Percentiles rank a stretch among this genome's conserved stretches.
Evolutionary conservation across 164 flowering plant genomes (phyloP).

Genomic region (Macadamia tetraphylla): DNA sequence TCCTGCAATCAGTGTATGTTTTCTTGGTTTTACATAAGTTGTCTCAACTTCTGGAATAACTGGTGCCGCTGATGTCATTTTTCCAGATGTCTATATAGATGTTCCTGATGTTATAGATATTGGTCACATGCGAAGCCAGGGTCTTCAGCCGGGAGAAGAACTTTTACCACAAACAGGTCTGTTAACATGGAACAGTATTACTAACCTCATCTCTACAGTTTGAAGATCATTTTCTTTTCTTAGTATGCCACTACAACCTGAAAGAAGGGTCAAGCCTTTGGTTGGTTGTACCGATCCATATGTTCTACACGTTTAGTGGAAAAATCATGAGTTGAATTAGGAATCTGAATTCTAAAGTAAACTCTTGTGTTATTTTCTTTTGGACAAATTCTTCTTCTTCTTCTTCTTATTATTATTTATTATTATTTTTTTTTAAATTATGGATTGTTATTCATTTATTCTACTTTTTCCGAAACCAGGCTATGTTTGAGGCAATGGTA

Average conservation of each 20-base stretch:
- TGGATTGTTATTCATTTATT: too few species aligned
- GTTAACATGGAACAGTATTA: constrained; percentile 10
- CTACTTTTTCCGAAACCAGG: too few species aligned
- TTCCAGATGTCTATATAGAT: constrained; percentile 91
- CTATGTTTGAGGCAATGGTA: too few species aligned
- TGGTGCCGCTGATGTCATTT: constrained; percentile 7
- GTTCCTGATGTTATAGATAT: constrained; percentile 94
- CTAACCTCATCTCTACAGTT: neutral
- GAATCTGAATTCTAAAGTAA: too few species aligned
- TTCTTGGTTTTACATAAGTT: neutral
- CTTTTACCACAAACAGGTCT: constrained; percentile 84
- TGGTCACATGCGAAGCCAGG: constrained; percentile 91
- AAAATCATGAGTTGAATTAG: too few species aligned
- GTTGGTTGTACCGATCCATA: too few species aligned
- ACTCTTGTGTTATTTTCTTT: too few species aligned
- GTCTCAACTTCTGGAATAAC: neutral
- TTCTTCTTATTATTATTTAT: too few species aligned
- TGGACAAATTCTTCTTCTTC: too few species aligned
- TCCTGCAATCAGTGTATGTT: neutral
- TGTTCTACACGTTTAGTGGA: too few species aligned
- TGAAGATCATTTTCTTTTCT: neutral
- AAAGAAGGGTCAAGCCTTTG: neutral
- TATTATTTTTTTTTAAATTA: too few species aligned
- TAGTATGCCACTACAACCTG: neutral
- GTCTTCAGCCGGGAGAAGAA: constrained; percentile 93